phyloP scores from a whole-genome alignment of 495 filamentous ascomycete genomes.

The Neurospora sp. region DNA sequence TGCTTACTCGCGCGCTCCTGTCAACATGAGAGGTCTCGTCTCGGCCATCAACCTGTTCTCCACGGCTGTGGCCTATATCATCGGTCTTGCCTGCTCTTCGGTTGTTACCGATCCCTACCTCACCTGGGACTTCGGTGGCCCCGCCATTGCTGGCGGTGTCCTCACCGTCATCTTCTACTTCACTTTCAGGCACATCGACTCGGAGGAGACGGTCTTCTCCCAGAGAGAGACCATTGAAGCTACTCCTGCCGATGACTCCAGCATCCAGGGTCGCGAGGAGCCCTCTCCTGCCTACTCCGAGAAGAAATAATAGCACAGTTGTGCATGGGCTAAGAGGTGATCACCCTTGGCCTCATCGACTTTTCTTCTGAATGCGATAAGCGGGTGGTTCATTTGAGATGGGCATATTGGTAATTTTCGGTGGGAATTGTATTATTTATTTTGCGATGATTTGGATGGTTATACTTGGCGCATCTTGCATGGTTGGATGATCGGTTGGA shows the following conservation, averaged over 20 bases:
- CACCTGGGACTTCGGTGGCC: constrained; percentile 44
- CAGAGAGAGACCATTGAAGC: background rate
- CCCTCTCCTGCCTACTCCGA: background rate
- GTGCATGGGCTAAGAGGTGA: background rate
- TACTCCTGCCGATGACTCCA: background rate
- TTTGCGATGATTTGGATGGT: background rate
- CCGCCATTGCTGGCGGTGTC: constrained; percentile 37
- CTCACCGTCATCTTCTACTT: constrained; percentile 39
- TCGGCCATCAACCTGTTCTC: constrained; percentile 55
- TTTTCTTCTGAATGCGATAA: background rate
- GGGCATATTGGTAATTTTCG: background rate
- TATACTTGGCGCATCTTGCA: background rate
- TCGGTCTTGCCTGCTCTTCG: constrained; percentile 50
- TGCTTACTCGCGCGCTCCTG: constrained; percentile 60
- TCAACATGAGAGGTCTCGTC: constrained; percentile 59
- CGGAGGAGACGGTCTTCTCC: constrained; percentile 31
- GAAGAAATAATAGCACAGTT: background rate
- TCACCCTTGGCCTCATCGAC: background rate
- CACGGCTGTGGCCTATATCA: constrained; percentile 47
- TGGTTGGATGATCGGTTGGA: background rate
- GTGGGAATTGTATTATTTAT: background rate
- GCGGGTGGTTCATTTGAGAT: background rate
- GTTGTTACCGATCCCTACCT: constrained; percentile 53
- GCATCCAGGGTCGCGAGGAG: background rate
- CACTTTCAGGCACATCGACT: constrained; percentile 40